Evolutionary conservation across 441 rosid species (phyloP), one percentile per base, ranked within the genome.

Genomic region (Hura crepitans): DNA sequence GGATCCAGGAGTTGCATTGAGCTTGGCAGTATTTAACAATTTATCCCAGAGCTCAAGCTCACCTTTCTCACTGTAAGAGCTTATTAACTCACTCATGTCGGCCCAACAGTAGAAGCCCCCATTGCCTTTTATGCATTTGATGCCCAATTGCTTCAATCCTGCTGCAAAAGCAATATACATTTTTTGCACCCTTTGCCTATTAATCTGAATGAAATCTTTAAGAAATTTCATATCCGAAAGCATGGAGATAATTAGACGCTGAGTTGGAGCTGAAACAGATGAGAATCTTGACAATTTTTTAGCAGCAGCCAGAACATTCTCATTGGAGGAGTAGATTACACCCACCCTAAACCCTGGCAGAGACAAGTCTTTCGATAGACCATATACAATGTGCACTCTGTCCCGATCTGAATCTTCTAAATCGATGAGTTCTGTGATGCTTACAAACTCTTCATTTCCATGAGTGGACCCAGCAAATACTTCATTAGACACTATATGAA

Each of bases 11-110:
- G 81, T 87, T 50, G 84, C 88, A 77, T 81, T 87, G 65, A 93
- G 79, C 88, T 87, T 88, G 20, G 84, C 91, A 58, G 76, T 75
- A 74, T 80, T 88, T 81, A 93, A 74, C 64, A 93, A 75, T 81
- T 89, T 91, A 50, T 89, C 90, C 95, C 95, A 89, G 60, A 93
- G 90, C 80, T 88, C 95, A 39, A 89, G 75, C 83, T 93, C 98
- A 1, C 97, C 98, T 80, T 88, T 93, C 79, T 91, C 91, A 22
- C 87, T 89, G 78, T 84, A 88, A 17, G 97, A 80, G 43, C 80
- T 77, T 18, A 89, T 88, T 20, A 88, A 82, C 55, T 88, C 90
- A 6, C 96, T 81, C 97, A 91, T 84, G 76, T 93, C 91, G 3
- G 82, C 94, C 98, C 98, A 91, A 75, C 97, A 93, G 80, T 73